Percentiles rank a stretch among this genome's conserved stretches.
Evolutionary conservation across 129 eudicot species (phyloP).

Genomic region (Tanacetum coccineum): DNA sequence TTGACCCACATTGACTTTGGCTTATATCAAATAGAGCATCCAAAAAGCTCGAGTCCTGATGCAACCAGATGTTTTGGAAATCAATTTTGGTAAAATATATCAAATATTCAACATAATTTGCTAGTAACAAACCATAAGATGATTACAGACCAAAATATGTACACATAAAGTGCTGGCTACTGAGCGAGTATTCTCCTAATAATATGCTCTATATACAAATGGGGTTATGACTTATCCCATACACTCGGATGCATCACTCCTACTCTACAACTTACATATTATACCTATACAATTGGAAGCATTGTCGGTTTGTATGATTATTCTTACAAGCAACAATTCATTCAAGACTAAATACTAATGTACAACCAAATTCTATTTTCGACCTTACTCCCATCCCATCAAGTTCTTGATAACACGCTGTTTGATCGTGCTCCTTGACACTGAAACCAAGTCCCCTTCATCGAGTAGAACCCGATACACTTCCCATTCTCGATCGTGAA

Average conservation of each 20-base stretch:
- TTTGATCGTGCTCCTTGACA: conserved; percentile 40
- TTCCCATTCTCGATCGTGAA: conserved; percentile 58
- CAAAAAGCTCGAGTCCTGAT: no score
- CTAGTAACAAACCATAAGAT: no score
- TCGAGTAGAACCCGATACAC: conserved; percentile 55
- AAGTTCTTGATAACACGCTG: conserved; percentile 54
- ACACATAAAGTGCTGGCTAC: conserved; percentile 16
- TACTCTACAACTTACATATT: conserved; percentile 9
- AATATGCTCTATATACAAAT: conserved; percentile 19
- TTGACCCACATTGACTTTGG: no score
- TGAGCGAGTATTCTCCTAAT: conserved; percentile 5
- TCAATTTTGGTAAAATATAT: no score
- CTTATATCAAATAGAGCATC: no score
- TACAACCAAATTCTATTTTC: conserved; percentile 15
- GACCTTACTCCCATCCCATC: conserved; percentile 55
- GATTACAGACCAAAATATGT: conserved; percentile 23
- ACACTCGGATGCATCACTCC: conserved; percentile 6
- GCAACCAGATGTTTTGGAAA: no score
- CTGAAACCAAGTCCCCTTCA: conserved; percentile 45
- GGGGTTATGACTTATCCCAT: conserved; percentile 23
- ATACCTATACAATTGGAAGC: not conserved
- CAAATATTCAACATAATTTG: no score
- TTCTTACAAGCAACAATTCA: conserved; percentile 13
- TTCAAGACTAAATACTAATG: not conserved
- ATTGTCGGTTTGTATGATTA: conserved; percentile 7